These are phyloP conservation scores for Lecanicillium sp. DNA, from an alignment of 2,329 filamentous ascomycete genomes.

Conservation along the genomic window DNA sequence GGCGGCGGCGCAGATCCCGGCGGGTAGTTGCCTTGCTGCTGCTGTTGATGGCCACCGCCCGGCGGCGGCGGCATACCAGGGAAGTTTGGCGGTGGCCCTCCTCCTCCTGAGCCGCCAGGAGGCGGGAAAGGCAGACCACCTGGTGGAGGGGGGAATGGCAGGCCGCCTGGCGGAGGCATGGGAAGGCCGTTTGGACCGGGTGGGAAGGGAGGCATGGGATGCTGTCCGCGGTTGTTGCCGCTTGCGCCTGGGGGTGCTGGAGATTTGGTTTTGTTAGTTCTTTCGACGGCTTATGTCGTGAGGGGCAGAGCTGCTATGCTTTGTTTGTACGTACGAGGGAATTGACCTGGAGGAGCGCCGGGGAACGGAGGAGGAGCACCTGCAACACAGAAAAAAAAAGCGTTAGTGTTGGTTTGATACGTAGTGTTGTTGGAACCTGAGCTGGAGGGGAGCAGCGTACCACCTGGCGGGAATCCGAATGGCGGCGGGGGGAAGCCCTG, in stretches of 20 bases:
- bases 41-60: constrained; percentile 12
- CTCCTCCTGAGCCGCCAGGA: constrained; percentile 27
- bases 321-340: constrained; percentile 42
- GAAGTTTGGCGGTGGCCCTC: constrained; percentile 22
- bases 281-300: too few species aligned
- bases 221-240: constrained; percentile 43
- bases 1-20: constrained; percentile 26
- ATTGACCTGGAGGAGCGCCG: constrained; percentile 29
- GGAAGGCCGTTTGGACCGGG: constrained; percentile 17
- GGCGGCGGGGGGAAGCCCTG: constrained; percentile 42
- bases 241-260: constrained; percentile 25
- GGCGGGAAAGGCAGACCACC: constrained; percentile 28
- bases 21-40: background rate
- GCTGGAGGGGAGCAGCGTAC: constrained; percentile 19
- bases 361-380: constrained; percentile 52
- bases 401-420: constrained; percentile 5
- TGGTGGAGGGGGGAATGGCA: constrained; percentile 31
- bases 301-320: too few species aligned
- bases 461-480: constrained; percentile 55
- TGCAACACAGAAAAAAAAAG: too few species aligned
- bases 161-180: constrained; percentile 16
- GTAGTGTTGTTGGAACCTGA: background rate
- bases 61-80: constrained; percentile 16
- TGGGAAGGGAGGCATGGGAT: constrained; percentile 32
- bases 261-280: too few species aligned